These are phyloP conservation scores for Huntiella omanensis DNA, from an alignment of 2,329 filamentous ascomycete species.

Conservation along the genomic window DNA sequence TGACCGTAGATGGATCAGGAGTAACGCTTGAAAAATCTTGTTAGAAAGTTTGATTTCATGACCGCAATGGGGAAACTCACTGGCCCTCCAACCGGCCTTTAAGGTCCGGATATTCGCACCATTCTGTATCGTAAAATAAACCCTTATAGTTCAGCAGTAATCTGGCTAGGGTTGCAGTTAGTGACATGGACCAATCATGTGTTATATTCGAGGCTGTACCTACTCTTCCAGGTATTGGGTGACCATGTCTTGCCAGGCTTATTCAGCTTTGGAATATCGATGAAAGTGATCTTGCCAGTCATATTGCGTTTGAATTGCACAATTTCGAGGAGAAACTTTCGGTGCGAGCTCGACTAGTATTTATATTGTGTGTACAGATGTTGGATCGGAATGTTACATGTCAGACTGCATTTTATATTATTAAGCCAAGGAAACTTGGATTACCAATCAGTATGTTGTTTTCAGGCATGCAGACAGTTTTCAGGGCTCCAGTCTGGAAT, in stretches of 20 bases:
- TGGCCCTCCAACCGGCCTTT: conserved; percentile 33
- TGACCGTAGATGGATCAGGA: conserved; percentile 17
- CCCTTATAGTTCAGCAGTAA: conserved; percentile 49
- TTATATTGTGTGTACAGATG: too few relatives aligned
- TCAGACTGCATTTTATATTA: too few relatives aligned
- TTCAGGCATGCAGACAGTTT: too few relatives aligned
- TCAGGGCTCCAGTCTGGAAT: too few relatives aligned
- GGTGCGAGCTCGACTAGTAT: too few relatives aligned
- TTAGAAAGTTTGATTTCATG: background rate
- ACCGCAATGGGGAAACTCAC: conserved; percentile 19
- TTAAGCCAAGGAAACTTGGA: too few relatives aligned
- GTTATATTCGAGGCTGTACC: conserved; percentile 3
- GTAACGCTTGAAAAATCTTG: conserved; percentile 19
- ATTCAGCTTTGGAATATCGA: conserved; percentile 39
- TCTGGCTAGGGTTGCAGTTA: conserved; percentile 28
- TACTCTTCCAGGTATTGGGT: conserved; percentile 54
- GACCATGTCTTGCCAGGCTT: conserved; percentile 35
- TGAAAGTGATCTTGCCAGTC: conserved; percentile 29
- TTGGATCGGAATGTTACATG: too few relatives aligned
- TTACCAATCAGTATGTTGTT: too few relatives aligned
- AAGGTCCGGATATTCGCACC: conserved; percentile 51
- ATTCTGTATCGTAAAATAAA: conserved; percentile 48
- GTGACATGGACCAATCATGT: conserved; percentile 2
- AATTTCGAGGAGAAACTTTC: too few relatives aligned
- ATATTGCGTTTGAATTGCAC: background rate